Conservation (phyloP, 2,329 filamentous ascomycete species). For the Diaporthe ilicicola region DNA sequence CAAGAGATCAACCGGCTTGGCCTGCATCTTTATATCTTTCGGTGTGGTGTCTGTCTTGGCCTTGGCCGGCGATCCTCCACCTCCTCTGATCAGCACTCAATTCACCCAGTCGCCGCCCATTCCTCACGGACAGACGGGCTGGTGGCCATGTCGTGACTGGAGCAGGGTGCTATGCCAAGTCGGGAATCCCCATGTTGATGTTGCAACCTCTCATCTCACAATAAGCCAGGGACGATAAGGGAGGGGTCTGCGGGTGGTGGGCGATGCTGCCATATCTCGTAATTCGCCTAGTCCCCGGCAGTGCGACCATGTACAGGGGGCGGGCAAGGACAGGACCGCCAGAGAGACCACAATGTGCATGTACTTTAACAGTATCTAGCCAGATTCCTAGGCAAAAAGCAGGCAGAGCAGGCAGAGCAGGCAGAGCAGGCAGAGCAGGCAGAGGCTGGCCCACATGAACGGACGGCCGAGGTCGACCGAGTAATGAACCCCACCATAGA, state of each 20-base stretch:
- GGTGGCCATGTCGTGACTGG: conserved; percentile 1
- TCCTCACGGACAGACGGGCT: not conserved
- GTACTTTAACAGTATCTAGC: no score
- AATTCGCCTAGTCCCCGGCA: conserved; percentile 1
- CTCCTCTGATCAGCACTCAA: not conserved
- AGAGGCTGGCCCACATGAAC: not conserved
- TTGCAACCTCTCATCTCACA: not conserved
- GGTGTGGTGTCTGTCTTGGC: not conserved
- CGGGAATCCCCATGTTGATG: conserved; percentile 3
- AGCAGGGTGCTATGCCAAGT: not conserved
- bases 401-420: no score
- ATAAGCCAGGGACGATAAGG: conserved; percentile 12
- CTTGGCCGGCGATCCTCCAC: not conserved
- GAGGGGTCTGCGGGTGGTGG: not conserved
- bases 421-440: no score
- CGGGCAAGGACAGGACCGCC: not conserved
- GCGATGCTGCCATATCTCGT: conserved; percentile 20
- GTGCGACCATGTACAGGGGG: conserved; percentile 16
- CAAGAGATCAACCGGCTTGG: conserved; percentile 7
- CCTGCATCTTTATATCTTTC: conserved; percentile 20
- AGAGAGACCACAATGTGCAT: not conserved
- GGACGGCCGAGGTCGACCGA: conserved; percentile 12
- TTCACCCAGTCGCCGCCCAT: not conserved
- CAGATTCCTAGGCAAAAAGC: no score
- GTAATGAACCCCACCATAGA: not conserved